These are phyloP conservation scores for Vitellaria paradoxa DNA, from an alignment of 179 eudicot genomes.

Conservation along the genomic window DNA sequence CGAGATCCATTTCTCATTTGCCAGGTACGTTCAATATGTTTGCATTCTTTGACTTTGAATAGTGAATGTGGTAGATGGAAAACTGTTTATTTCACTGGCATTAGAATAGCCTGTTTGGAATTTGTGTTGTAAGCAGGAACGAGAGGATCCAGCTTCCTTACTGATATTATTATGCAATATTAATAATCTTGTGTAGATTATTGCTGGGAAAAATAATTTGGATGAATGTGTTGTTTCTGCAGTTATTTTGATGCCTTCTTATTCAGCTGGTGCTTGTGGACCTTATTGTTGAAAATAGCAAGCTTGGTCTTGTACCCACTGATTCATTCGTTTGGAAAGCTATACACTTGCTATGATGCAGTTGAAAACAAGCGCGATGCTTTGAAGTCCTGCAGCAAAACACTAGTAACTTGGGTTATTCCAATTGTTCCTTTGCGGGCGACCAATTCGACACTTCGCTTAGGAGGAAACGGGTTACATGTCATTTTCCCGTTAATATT, in stretches of 20 bases:
- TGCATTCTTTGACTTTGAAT: neutral
- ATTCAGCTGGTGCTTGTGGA: neutral
- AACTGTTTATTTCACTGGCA: neutral
- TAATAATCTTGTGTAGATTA: neutral
- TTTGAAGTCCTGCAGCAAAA: neutral
- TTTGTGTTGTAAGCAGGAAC: slow-evolving; percentile 54
- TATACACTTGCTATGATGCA: neutral
- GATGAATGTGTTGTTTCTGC: neutral
- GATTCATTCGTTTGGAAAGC: neutral
- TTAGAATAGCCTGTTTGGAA: neutral
- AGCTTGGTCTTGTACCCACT: neutral
- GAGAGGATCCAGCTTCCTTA: slow-evolving; percentile 67
- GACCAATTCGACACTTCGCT: neutral
- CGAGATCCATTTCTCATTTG: slow-evolving; percentile 98
- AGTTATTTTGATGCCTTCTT: too few species aligned
- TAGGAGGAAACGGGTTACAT: too few species aligned
- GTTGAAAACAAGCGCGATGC: slow-evolving; percentile 3
- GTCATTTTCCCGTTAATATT: too few species aligned
- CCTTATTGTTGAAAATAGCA: neutral
- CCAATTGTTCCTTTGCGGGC: neutral
- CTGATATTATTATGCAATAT: neutral
- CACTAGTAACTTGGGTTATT: neutral
- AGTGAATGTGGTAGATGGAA: neutral
- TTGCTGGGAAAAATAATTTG: neutral
- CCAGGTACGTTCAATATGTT: slow-evolving; percentile 48